A percentile compares a stretch with the other conserved stretches of the same genome.
Conservation (phyloP, 768 basidiomycete genomes). For the Chalciporus pseudorubinellus region DNA sequence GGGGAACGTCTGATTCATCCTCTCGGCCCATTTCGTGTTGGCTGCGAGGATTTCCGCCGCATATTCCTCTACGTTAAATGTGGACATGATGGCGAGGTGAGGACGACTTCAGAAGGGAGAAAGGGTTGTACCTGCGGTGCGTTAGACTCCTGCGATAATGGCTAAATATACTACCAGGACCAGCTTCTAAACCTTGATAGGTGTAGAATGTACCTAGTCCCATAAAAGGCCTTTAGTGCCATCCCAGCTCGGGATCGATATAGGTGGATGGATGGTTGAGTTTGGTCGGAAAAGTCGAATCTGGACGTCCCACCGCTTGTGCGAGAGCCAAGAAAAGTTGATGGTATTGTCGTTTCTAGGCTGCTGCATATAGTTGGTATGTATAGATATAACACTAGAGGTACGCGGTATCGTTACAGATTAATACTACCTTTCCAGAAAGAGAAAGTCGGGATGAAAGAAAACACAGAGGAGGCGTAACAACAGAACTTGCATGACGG, state of each 20-base stretch:
- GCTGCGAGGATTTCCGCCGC: conserved; percentile 3
- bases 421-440: conserved; percentile 7
- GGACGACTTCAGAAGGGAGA: background rate
- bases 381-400: conserved; percentile 14
- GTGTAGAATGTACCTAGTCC: no score
- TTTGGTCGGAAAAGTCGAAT: background rate
- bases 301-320: no score
- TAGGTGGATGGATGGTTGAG: background rate
- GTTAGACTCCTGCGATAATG: no score
- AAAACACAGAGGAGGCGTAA: background rate
- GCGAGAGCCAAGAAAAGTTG: background rate
- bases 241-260: no score
- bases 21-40: conserved; percentile 21
- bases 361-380: conserved; percentile 1
- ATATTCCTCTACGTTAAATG: background rate
- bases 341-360: conserved; percentile 6
- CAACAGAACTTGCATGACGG: background rate
- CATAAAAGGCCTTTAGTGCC: no score
- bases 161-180: no score
- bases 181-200: no score
- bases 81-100: background rate
- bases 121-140: background rate
- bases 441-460: background rate
- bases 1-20: conserved; percentile 20
- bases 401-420: conserved; percentile 21